Evolutionary conservation across 495 filamentous ascomycete genomes (phyloP), one percentile per base, ranked within the genome.

Genomic region (Talaromyces liani): DNA sequence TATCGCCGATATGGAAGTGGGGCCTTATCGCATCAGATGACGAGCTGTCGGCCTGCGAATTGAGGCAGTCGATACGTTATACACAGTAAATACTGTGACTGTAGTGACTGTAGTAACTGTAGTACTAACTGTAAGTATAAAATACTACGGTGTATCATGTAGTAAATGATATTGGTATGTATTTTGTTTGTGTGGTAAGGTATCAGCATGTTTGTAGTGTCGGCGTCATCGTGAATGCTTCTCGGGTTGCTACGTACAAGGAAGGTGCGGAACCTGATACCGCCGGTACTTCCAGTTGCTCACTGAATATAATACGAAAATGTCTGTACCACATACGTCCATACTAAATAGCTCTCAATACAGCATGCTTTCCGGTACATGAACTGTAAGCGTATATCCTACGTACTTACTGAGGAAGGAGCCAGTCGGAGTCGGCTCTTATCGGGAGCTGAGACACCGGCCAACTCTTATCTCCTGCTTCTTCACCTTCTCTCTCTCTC

Each of bases 11-110:
- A 18, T 18, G n/a, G n/a, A 10, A 22, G 53, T 29, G 53, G 53
- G 53, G 29, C 53, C 61, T 63, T 63, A 61, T 58, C 56, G 56
- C 31, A 58, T 58, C 56, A 58, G 56, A 58, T 58, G 56, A 58
- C 56, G 29, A 25, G 56, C 56, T 34, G 29, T 9, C n/a, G 22
- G 27, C 12, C 20, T 22, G 53, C 8, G 53, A 25, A 25, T 14
- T 29, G 45, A 18, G 45, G 45, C 45, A 36, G 33, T 36, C 33
- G 10, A 12, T 36, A 36, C 9, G 33, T 36, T 36, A 3, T 6
- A 36, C 9, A 12, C 31, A 10, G 33, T 36, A 36, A 10, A 36
- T 12, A 27, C 33, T 36, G 33, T 12, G 10, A 36, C 10, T 31
- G 29, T 36, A 36, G 10, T 12, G 9, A 36, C 10, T 12, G 10